Conservation (phyloP, 176 grass and related monocot genomes). For the Oryza meridionalis region DNA sequence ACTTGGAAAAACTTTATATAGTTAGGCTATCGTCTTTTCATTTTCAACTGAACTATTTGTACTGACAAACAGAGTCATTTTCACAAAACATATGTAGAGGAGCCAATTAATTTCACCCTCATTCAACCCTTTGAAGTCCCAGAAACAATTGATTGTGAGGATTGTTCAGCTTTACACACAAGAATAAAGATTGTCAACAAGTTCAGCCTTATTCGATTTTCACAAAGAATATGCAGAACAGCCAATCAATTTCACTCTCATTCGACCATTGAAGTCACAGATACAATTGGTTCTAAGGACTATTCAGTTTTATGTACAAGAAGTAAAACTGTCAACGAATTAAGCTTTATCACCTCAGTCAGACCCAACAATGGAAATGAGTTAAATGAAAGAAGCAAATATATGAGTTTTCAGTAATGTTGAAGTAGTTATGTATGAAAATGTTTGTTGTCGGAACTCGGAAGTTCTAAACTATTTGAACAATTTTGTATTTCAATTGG, state of each 20-base stretch:
- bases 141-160: neutral
- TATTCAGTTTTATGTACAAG: slow-evolving; percentile 4
- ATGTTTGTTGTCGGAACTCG: neutral
- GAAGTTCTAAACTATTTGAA: neutral
- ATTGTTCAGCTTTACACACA: neutral
- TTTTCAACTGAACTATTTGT: neutral
- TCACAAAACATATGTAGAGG: neutral
- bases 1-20: neutral
- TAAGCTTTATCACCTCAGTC: neutral
- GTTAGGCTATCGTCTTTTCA: neutral
- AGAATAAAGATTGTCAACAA: neutral
- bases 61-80: neutral
- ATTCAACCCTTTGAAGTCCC: neutral
- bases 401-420: neutral
- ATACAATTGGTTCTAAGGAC: neutral
- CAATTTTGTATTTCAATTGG: neutral
- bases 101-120: slow-evolving; percentile 8
- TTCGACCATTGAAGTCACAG: neutral
- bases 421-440: neutral
- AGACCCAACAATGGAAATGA: neutral
- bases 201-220: neutral
- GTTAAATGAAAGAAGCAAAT: neutral
- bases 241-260: neutral
- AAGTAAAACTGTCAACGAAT: neutral
- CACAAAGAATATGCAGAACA: neutral